Evolutionary conservation across 495 filamentous ascomycete species (phyloP).

Genomic region (Thermothielavioides terrestris): DNA sequence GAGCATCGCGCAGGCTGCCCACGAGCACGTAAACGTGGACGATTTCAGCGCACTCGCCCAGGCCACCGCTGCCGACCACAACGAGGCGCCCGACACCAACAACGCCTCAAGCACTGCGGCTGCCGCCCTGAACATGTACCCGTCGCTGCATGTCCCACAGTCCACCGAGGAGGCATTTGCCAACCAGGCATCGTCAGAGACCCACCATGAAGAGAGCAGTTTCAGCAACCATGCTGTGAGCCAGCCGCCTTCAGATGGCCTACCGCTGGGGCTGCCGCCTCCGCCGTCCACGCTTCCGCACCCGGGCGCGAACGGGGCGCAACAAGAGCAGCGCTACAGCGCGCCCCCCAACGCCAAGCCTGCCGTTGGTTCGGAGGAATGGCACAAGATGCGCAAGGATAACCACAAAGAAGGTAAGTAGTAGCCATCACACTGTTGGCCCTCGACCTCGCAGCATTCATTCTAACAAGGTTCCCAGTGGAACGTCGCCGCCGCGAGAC

Average conservation of each 20-base stretch:
- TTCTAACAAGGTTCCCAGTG: slow-evolving; percentile 46
- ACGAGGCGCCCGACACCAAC: slow-evolving; percentile 37
- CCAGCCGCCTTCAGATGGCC: slow-evolving; percentile 36
- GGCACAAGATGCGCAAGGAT: slow-evolving; percentile 95
- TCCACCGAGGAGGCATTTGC: slow-evolving; percentile 62
- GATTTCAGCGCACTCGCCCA: slow-evolving; percentile 45
- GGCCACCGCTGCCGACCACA: slow-evolving; percentile 35
- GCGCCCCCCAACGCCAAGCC: slow-evolving; percentile 51
- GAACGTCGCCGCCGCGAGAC: slow-evolving; percentile 96
- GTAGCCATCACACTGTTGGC: slow-evolving; percentile 1
- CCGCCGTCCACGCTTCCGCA: slow-evolving; percentile 26
- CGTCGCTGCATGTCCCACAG: slow-evolving; percentile 60
- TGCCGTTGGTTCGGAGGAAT: slow-evolving; percentile 89
- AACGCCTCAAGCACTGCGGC: slow-evolving; percentile 58
- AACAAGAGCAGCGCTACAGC: slow-evolving; percentile 17
- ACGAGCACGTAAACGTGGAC: slow-evolving; percentile 31
- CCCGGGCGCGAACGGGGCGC: slow-evolving; percentile 26
- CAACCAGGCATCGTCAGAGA: slow-evolving; percentile 10
- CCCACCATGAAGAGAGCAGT: slow-evolving; percentile 26
- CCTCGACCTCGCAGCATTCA: background rate
- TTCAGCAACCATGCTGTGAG: slow-evolving; percentile 28
- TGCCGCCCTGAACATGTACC: slow-evolving; percentile 59
- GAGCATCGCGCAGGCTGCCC: slow-evolving; percentile 40
- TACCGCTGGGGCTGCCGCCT: slow-evolving; percentile 39
- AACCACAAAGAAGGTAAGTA: slow-evolving; percentile 97